phyloP scores from a whole-genome alignment of 306 rosid species.

The Cucurbita moschata region DNA sequence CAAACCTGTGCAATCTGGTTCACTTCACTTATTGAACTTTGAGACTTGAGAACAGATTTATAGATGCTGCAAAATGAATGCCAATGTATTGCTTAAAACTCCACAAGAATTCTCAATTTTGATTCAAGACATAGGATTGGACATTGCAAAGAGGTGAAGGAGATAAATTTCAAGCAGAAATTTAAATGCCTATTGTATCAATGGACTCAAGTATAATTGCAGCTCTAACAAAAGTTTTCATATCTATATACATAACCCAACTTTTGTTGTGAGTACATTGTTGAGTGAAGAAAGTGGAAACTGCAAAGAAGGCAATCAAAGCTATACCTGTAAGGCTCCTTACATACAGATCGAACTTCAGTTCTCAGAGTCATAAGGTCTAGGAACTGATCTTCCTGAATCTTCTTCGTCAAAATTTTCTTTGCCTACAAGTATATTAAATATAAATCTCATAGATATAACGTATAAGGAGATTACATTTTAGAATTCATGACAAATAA shows the following conservation, averaged over 20 bases:
- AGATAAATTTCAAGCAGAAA: conserved; percentile 3
- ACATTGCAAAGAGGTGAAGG: not conserved
- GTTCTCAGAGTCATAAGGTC: conserved; percentile 69
- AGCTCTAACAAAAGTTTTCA: not conserved
- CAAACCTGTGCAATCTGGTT: conserved; percentile 93
- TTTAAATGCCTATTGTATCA: not conserved
- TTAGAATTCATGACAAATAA: not conserved
- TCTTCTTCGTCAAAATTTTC: conserved; percentile 64
- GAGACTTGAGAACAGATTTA: conserved; percentile 66
- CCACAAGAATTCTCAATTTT: not conserved
- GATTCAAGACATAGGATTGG: not conserved
- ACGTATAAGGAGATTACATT: not conserved
- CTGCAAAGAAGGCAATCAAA: conserved; percentile 10
- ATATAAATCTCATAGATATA: conserved; percentile 5
- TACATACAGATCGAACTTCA: conserved; percentile 68
- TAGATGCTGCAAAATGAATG: conserved; percentile 52
- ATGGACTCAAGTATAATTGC: not conserved
- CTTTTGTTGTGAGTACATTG: not conserved
- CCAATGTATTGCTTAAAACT: not conserved
- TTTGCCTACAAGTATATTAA: conserved; percentile 51
- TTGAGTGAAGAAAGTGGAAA: conserved; percentile 15
- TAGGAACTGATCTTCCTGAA: conserved; percentile 87
- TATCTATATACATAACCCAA: conserved; percentile 3
- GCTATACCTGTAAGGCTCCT: conserved; percentile 91
- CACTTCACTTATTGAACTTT: conserved; percentile 67